Conservation (phyloP, 345 rosid genomes). For the Gossypium arboreum region DNA sequence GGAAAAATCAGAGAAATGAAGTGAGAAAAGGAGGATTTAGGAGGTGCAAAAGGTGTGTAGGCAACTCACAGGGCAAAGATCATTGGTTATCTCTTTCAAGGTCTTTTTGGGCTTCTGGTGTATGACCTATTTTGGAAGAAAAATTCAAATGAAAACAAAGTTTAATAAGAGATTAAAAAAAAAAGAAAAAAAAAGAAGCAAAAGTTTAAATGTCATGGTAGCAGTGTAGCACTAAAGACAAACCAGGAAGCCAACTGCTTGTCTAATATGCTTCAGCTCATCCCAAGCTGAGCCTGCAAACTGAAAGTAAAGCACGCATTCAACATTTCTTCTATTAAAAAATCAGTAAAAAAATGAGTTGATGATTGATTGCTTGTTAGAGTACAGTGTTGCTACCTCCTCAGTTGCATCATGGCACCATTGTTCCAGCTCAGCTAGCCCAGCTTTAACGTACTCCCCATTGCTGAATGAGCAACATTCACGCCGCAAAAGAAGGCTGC, state of each 20-base stretch:
- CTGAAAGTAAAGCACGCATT: constrained; percentile 36
- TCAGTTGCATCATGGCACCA: constrained; percentile 85
- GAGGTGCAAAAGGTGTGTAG: neutral
- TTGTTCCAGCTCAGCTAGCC: constrained; percentile 82
- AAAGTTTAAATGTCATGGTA: constrained; percentile 4
- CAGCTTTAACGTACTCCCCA: constrained; percentile 91
- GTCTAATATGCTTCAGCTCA: constrained; percentile 90
- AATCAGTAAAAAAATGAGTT: neutral
- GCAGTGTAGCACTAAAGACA: constrained; percentile 13
- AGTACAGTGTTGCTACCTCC: constrained; percentile 37
- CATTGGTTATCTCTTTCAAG: constrained; percentile 78
- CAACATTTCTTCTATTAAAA: constrained; percentile 17
- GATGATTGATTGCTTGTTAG: neutral
- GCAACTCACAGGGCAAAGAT: constrained; percentile 79
- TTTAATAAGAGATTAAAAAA: neutral
- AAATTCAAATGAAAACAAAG: neutral
- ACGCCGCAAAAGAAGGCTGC: constrained; percentile 90
- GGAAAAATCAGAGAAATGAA: neutral
- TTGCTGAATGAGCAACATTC: constrained; percentile 99
- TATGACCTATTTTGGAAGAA: constrained; percentile 50
- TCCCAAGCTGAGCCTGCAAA: constrained; percentile 88
- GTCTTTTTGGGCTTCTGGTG: constrained; percentile 98
- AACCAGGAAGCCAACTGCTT: constrained; percentile 98
- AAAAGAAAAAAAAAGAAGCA: neutral
- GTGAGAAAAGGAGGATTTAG: neutral